phyloP scores from a whole-genome alignment of 2,329 filamentous ascomycete species.

The Cladophialophora immunda region DNA sequence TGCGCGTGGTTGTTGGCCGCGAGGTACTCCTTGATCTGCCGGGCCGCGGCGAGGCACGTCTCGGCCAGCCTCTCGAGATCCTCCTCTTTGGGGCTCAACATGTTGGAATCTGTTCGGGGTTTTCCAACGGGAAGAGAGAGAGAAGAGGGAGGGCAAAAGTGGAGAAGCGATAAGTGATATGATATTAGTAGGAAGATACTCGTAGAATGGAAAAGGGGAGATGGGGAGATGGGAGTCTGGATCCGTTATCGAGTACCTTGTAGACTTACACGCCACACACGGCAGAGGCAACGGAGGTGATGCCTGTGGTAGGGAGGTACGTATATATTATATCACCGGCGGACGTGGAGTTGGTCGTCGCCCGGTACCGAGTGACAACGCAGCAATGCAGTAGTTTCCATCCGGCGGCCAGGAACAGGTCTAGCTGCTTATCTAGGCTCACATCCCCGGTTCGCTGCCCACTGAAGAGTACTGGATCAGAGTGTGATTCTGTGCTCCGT shows the following conservation, averaged over 20 bases:
- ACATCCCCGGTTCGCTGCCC: background rate
- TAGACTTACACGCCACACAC: no score
- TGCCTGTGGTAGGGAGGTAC: no score
- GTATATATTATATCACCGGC: background rate
- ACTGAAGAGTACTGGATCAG: no score
- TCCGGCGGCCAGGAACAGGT: slow-evolving; percentile 10
- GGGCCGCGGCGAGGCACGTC: slow-evolving; percentile 34
- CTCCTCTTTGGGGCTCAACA: slow-evolving; percentile 32
- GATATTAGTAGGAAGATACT: no score
- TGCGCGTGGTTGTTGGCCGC: slow-evolving; percentile 29
- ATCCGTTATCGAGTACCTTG: no score
- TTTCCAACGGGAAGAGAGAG: background rate
- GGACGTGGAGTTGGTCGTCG: background rate
- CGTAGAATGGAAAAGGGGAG: no score
- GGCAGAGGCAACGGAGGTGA: no score
- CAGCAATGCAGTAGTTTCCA: slow-evolving; percentile 28
- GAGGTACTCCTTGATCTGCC: slow-evolving; percentile 35
- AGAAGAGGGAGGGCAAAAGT: background rate
- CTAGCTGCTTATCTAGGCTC: slow-evolving; percentile 3
- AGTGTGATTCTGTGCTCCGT: no score
- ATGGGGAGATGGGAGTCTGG: no score
- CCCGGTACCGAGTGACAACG: slow-evolving; percentile 22
- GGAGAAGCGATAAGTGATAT: background rate
- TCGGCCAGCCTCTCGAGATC: slow-evolving; percentile 36
- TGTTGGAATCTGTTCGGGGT: slow-evolving; percentile 1